Base-by-base conservation (phyloP, 257 asterid genomes). In the Linderniella brevidens region DNA sequence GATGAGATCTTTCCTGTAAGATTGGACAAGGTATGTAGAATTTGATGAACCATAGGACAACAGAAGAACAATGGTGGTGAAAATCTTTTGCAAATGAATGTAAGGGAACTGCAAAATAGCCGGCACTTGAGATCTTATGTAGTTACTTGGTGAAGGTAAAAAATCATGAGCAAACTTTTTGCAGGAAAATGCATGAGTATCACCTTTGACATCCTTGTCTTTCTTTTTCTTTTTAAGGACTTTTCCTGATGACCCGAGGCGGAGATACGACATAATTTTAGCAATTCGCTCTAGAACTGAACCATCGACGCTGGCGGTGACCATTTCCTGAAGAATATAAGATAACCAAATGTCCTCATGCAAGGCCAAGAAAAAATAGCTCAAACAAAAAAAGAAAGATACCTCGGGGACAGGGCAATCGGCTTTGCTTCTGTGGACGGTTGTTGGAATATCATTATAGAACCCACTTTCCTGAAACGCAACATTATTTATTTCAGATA, bases 331-430 rank as follows among this genome's bases (percentile, higher is more conserved):
- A 16, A 15, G 41, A 35, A 41, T 37, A 45, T 37, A 37, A 38
- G 17, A 49, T 35, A 59, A 61, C 20, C 47, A 17, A 59, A 61
- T 35, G 32, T 44, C 49, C 49, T 38, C 48, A 49, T 19, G 17
- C 37, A 64, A 45, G 32, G 52, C 53, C 45, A 56, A 20, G 12
- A 53, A 32, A 41, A 17, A 41, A 44, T 6, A 25, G 32, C 6
- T 25, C 40, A 53, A 4, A 47, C 37, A 46, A 37, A 49, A 29
- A 35, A 46, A 39, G 38, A 14, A 14, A 43, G 53, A 15, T 60
- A 85, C 99, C 96, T 90, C 99, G 11, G 87, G 99, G 49, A 85
- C 76, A 53, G 96, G 99, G 67, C 99, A 90, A 63, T 85, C 99
- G 58, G 93, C 99, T 75, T 85, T 90, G 66, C 99, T 90, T 65